Conservation (phyloP, 1,284 basidiomycete species). For the Ceratobasidium sp. region DNA sequence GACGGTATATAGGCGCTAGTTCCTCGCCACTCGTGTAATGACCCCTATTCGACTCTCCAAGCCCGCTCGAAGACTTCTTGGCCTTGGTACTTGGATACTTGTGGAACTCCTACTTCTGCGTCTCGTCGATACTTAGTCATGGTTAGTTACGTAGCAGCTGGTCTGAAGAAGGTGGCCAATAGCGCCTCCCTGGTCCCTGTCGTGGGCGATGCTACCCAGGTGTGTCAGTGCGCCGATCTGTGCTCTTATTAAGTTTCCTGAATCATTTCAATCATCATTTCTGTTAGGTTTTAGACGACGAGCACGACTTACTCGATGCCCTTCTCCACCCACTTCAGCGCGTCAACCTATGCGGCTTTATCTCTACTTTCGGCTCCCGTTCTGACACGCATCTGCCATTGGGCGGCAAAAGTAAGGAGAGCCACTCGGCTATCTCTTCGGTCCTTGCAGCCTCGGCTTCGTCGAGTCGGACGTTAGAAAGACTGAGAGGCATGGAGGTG, state of each 20-base stretch:
- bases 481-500: conserved; percentile 22
- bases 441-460: not conserved
- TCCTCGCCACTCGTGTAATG: no score
- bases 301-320: not conserved
- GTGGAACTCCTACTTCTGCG: not conserved
- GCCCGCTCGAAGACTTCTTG: not conserved
- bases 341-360: not conserved
- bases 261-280: not conserved
- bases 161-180: not conserved
- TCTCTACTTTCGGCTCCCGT: not conserved
- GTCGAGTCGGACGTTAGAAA: conserved; percentile 4
- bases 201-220: not conserved
- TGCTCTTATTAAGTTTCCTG: no score
- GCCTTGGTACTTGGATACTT: no score
- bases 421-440: not conserved
- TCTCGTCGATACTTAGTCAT: not conserved
- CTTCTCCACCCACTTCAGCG: conserved; percentile 7
- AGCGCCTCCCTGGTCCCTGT: not conserved
- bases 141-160: not conserved
- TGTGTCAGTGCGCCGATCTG: no score
- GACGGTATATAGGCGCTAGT: not conserved
- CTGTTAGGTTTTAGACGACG: not conserved
- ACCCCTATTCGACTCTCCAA: not conserved
- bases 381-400: not conserved
- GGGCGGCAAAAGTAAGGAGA: not conserved